Evolutionary conservation across 257 asterid species (phyloP).

Genomic region (Dorcoceras hygrometricum): DNA sequence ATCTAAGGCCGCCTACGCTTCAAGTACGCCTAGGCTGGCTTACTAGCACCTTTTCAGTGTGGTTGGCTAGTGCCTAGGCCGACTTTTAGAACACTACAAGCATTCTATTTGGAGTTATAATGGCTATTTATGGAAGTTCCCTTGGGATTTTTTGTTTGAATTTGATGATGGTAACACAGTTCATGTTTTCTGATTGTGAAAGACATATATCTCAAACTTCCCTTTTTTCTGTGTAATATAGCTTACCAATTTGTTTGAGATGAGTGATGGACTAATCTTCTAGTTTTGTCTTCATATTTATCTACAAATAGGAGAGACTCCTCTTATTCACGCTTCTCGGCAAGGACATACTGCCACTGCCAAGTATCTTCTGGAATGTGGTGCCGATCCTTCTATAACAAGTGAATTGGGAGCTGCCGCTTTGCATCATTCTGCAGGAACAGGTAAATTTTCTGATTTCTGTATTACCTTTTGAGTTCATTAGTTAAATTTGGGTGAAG

Average conservation of each 20-base stretch:
- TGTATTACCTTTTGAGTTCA: constrained; percentile 2
- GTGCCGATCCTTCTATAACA: constrained; percentile 81
- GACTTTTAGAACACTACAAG: too few relatives aligned
- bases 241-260: constrained; percentile 9
- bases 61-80: too few relatives aligned
- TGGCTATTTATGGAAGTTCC: background rate
- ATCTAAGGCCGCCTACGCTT: too few relatives aligned
- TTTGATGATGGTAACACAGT: background rate
- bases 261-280: constrained; percentile 7
- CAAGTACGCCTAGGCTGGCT: too few relatives aligned
- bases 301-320: constrained; percentile 70
- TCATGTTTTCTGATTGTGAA: background rate
- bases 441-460: constrained; percentile 41
- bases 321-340: constrained; percentile 84
- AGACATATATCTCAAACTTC: background rate
- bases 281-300: constrained; percentile 7
- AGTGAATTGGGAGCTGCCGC: constrained; percentile 87
- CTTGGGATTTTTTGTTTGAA: background rate
- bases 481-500: background rate
- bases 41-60: too few relatives aligned
- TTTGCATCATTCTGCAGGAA: constrained; percentile 84
- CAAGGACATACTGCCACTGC: constrained; percentile 80
- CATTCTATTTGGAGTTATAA: too few relatives aligned
- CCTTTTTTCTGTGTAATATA: background rate
- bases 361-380: constrained; percentile 64